phyloP scores from a whole-genome alignment of 2,329 filamentous ascomycete species.

The Neofusicoccum cordaticola region DNA sequence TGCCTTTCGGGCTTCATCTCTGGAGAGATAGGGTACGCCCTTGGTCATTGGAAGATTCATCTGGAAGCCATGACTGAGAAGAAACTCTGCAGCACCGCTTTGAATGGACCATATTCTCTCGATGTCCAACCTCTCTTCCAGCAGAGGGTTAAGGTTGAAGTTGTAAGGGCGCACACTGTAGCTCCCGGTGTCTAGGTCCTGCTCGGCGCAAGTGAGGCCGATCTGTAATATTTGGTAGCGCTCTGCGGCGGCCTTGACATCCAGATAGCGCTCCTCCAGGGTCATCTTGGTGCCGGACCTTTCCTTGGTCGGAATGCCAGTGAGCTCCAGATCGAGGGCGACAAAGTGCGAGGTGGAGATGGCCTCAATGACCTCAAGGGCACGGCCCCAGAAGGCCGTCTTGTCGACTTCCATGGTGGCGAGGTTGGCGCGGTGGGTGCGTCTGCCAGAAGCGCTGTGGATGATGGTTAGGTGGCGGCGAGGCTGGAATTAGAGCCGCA shows the following conservation, averaged over 20 bases:
- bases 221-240: conserved; percentile 64
- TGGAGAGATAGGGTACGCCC: conserved; percentile 63
- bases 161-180: conserved; percentile 65
- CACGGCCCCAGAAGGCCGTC: conserved; percentile 47
- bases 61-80: conserved; percentile 57
- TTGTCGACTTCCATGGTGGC: conserved; percentile 59
- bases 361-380: conserved; percentile 56
- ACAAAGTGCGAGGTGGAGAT: conserved; percentile 61
- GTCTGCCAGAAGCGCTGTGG: background rate
- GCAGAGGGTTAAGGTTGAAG: conserved; percentile 58
- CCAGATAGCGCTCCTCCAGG: conserved; percentile 60
- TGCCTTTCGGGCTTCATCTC: conserved; percentile 53
- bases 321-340: conserved; percentile 65
- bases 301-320: conserved; percentile 52
- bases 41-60: conserved; percentile 54
- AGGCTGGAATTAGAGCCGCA: background rate
- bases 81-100: conserved; percentile 60
- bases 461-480: background rate
- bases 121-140: conserved; percentile 53
- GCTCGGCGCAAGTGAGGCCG: conserved; percentile 63
- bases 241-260: conserved; percentile 59
- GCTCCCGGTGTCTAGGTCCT: conserved; percentile 51
- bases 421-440: conserved; percentile 22
- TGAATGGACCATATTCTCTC: conserved; percentile 61
- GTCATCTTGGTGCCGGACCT: conserved; percentile 41